Percentiles rank a stretch among this genome's conserved stretches.
Evolutionary conservation across 352 stramenopile genomes (phyloP).

Genomic region (Phytophthora megakarya): DNA sequence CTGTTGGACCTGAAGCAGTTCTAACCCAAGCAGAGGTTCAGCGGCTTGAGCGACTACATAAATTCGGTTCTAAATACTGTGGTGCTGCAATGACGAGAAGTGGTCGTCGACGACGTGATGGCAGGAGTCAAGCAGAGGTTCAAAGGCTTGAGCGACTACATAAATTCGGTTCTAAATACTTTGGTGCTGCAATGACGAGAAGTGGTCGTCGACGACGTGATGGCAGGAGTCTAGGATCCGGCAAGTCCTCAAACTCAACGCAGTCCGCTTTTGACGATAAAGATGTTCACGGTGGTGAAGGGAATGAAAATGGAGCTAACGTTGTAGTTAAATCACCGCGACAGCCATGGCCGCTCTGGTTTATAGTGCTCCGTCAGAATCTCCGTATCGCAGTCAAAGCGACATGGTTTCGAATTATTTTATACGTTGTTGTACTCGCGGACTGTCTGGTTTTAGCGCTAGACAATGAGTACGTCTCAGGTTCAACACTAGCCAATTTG

Average conservation of each 20-base stretch:
- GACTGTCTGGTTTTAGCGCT: slow-evolving; percentile 66
- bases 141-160: slow-evolving; percentile 47
- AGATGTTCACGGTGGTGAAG: slow-evolving; percentile 5
- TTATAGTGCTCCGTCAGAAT: slow-evolving; percentile 29
- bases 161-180: slow-evolving; percentile 48
- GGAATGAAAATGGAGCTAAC: neutral
- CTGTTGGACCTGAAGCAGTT: slow-evolving; percentile 41
- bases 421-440: slow-evolving; percentile 52
- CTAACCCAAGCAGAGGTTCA: slow-evolving; percentile 49
- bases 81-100: slow-evolving; percentile 1
- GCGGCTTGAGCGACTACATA: slow-evolving; percentile 43
- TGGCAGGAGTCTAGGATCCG: slow-evolving; percentile 10
- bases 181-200: slow-evolving; percentile 9
- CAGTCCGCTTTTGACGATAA: slow-evolving; percentile 18
- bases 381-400: slow-evolving; percentile 51
- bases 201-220: slow-evolving; percentile 12
- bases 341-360: slow-evolving; percentile 21
- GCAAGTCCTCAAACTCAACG: slow-evolving; percentile 14
- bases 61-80: slow-evolving; percentile 49
- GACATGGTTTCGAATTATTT: slow-evolving; percentile 43
- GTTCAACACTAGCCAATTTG: slow-evolving; percentile 33
- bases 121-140: slow-evolving; percentile 49
- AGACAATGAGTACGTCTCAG: slow-evolving; percentile 53
- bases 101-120: slow-evolving; percentile 6
- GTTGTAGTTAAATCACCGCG: slow-evolving; percentile 14